Base-by-base conservation (phyloP, 2,329 filamentous ascomycete genomes). In the Colletotrichum trifolii region DNA sequence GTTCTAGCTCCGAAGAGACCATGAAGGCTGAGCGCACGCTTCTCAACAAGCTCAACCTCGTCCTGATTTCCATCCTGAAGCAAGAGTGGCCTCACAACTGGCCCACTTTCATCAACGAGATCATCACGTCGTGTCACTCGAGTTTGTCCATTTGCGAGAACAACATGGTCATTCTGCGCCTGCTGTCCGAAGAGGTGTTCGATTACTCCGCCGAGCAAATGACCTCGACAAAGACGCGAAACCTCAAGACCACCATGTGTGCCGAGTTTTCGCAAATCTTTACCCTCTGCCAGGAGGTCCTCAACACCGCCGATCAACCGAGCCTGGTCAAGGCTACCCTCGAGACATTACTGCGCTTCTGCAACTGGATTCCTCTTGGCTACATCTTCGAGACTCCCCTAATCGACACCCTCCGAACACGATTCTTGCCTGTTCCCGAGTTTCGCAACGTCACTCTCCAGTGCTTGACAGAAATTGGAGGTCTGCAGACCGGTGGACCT, bases 41-140 rank as follows among this genome's bases (percentile, higher is more conserved):
- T 66, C 85, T 99, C 75, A 98, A 98, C 87, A 99, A 99, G 84
- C 89, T 99, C 68, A 99, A 99, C 75, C 87, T 99, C 73, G 95
- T 98, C 64, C 91, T 99, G 69, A 93, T 99, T 72, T 97, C 94
- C 63, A 95, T 99, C 69, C 84, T 99, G 75, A 99, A 99, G 85
- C 96, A 99, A 81, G 96, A 99, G 81, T 99, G 96, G 96, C 96
- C 96, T 62, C 95, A 98, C 81, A 97, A 99, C 84, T 99, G 96
- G 96, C 96, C 96, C 10, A 97, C 94, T 17, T 99, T 99, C 80
- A 98, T 99, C 86, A 98, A 98, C 84, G 96, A 99, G 83, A 99
- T 99, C 79, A 94, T 99, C 73, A 91, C 93, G 25, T 95, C 96
- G 60, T 98, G 94, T 81, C 94, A 97, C 77, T 95, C 93, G 71